Conservation (phyloP, 768 basidiomycete genomes). For the Pleurotus ostreatus region DNA sequence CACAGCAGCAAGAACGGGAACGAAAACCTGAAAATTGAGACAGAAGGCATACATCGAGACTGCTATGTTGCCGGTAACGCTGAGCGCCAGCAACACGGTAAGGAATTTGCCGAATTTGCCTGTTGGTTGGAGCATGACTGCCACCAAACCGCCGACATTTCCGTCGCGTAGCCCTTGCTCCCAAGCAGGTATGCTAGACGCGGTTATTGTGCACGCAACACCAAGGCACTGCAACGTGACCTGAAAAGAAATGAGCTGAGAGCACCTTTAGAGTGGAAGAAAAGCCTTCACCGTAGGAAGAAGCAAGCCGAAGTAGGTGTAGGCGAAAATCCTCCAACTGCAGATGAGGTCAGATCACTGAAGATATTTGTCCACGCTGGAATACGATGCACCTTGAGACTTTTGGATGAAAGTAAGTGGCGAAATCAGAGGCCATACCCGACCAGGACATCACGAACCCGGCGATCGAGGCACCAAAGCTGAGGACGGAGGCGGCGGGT, state of each 20-base stretch:
- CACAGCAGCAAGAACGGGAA: constrained; percentile 53
- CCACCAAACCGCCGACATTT: constrained; percentile 66
- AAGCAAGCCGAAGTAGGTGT: constrained; percentile 62
- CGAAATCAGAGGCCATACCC: constrained; percentile 50
- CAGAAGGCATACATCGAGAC: constrained; percentile 80
- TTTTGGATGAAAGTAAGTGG: constrained; percentile 43
- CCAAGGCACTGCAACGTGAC: constrained; percentile 53
- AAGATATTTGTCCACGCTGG: background rate
- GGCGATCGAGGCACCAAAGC: constrained; percentile 47
- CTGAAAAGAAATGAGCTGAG: constrained; percentile 22
- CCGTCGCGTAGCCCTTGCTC: constrained; percentile 45
- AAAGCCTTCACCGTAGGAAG: constrained; percentile 47
- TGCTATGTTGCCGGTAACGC: constrained; percentile 79
- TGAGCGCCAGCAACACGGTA: constrained; percentile 75
- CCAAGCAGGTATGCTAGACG: constrained; percentile 55
- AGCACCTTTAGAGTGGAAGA: background rate
- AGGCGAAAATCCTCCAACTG: constrained; percentile 57
- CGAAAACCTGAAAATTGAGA: constrained; percentile 66
- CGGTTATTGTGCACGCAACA: constrained; percentile 60
- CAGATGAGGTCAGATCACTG: background rate
- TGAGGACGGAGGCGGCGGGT: constrained; percentile 36
- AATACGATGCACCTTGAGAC: constrained; percentile 34
- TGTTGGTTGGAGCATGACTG: constrained; percentile 66
- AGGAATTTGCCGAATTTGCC: constrained; percentile 77
- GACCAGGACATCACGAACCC: constrained; percentile 51